Evolutionary conservation across 257 asterid species (phyloP), one percentile per base, ranked within the genome.

Genomic region (Ehretia macrophylla): DNA sequence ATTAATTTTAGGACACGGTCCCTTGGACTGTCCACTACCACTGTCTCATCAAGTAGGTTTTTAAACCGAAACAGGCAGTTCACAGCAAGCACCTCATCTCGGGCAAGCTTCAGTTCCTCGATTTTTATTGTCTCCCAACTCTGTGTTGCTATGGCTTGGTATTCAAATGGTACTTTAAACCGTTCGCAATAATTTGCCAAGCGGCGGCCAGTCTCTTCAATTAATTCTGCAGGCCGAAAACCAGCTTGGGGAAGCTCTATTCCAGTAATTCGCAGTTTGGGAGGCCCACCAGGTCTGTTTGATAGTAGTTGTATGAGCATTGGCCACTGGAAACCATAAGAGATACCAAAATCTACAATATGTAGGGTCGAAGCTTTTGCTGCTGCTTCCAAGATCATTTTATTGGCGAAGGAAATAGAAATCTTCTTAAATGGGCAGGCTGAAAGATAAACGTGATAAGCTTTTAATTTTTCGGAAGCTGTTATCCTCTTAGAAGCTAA

Each of bases 281-380:
- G 58, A 10, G 58, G 58, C 0, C 58, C 58, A 53, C 58, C 58
- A 16, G 58, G 39, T 11, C 39, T 21, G 17, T 11, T 53, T 27
- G 58, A 21, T 13, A 53, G 58, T 8, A 1, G 58, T 53, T 53
- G 58, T 14, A 53, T 53, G 14, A 53, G 17, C 17, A 53, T 53
- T 18, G 58, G 58, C 58, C 58, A 53, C 40, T 53, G 58, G 18
- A 53, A 53, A 53, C 58, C 58, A 53, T 53, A 53, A 4, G 39
- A 53, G 16, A 53, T 53, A 21, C 58, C 58, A 14, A 53, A 53
- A 21, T 53, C 58, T 21, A 53, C 58, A 21, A 53, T 22, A 23
- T 53, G 58, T 4, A 53, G 58, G 2, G 39, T 23, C 8, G 58
- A 21, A 21, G 58, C 58, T 4, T 20, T 16, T 10, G 58, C 27